Percentiles rank a stretch among this genome's conserved stretches.
These are phyloP conservation scores for Wickerhamomyces hampshirensis DNA, from an alignment of 805 yeast genomes.

Conservation along the genomic window DNA sequence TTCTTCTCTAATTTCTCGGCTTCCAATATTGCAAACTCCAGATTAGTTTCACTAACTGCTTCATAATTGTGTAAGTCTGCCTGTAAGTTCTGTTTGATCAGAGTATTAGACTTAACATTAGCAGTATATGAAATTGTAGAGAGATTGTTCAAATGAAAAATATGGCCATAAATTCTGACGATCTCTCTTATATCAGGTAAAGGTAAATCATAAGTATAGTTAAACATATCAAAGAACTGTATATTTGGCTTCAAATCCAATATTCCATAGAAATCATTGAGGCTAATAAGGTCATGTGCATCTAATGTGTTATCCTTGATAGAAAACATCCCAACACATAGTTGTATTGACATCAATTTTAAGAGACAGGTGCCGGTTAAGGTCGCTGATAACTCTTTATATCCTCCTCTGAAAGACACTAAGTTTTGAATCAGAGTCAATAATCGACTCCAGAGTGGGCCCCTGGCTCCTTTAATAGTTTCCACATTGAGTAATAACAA, in stretches of 20 bases:
- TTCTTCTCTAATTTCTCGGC: conserved; percentile 2
- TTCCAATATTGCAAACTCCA: conserved; percentile 3
- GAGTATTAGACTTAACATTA: conserved; percentile 3
- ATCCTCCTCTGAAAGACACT: conserved; percentile 7
- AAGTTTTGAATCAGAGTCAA: not conserved
- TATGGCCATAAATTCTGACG: conserved; percentile 3
- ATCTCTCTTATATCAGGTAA: conserved; percentile 2
- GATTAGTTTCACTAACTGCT: conserved; percentile 2
- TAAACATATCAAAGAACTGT: conserved; percentile 7
- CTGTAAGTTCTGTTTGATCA: not conserved
- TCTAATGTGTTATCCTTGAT: conserved; percentile 3
- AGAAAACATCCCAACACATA: not conserved
- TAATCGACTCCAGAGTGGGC: conserved; percentile 3
- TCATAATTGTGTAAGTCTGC: conserved; percentile 4
- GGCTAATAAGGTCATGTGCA: not conserved
- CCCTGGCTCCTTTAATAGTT: conserved; percentile 4
- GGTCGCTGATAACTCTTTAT: conserved; percentile 6
- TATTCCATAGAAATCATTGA: not conserved
- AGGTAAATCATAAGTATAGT: not conserved
- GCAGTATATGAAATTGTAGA: conserved; percentile 5
- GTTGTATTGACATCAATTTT: conserved; percentile 1
- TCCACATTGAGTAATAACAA: conserved; percentile 6
- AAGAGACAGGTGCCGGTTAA: conserved; percentile 8
- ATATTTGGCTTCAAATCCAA: not conserved
- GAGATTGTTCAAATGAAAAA: conserved; percentile 6